phyloP scores from a whole-genome alignment of 352 stramenopile genomes.

The Phytophthora pluvialis region DNA sequence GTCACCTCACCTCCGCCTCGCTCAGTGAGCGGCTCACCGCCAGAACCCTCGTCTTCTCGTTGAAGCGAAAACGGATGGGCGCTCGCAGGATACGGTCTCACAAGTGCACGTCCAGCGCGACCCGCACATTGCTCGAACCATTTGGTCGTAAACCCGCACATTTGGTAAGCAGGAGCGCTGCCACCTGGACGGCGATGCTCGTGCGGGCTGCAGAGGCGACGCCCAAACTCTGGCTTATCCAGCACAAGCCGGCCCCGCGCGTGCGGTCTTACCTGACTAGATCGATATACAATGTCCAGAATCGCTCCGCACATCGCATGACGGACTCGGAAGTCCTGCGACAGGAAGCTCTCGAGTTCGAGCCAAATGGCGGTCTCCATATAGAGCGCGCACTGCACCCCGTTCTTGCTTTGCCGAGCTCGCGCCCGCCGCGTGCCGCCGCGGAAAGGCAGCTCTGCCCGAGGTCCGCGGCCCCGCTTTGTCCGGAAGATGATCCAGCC shows the following conservation, averaged over 20 bases:
- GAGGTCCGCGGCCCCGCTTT: neutral
- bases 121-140: conserved; percentile 20
- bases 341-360: too few species aligned
- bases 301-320: conserved; percentile 1
- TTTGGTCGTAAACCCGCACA: conserved; percentile 12
- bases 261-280: too few species aligned
- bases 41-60: neutral
- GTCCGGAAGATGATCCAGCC: neutral
- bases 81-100: conserved; percentile 10
- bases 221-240: neutral
- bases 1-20: neutral
- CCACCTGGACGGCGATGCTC: conserved; percentile 5
- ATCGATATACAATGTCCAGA: conserved; percentile 10
- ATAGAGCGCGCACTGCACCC: neutral
- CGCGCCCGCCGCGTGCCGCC: neutral
- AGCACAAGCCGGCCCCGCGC: conserved; percentile 2
- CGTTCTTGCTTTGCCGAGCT: neutral
- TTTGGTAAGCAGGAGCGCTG: conserved; percentile 13
- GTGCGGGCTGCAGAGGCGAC: neutral
- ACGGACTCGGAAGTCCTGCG: too few species aligned
- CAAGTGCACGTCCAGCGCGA: conserved; percentile 6
- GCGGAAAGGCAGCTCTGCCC: neutral
- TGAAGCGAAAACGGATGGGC: conserved; percentile 12
- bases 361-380: neutral
- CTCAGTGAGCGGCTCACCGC: too few species aligned